A percentile compares a stretch with the other conserved stretches of the same genome.
These are phyloP conservation scores for Microthlaspi erraticum DNA, from an alignment of 345 rosid species.

Conservation along the genomic window DNA sequence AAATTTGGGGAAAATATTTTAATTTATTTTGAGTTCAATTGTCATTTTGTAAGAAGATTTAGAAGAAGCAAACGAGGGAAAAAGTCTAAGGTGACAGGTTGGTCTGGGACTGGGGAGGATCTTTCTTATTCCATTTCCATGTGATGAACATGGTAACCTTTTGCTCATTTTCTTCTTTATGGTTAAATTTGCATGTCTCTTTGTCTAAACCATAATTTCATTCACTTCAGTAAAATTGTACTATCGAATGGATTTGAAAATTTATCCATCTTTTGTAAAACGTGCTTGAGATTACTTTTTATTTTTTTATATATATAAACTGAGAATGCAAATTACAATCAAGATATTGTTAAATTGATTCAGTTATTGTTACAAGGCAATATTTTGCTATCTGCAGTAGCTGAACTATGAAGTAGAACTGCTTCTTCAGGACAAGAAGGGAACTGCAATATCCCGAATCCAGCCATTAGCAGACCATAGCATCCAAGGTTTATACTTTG, in stretches of 20 bases:
- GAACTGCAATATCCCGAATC: conserved; percentile 67
- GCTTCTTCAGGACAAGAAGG: conserved; percentile 79
- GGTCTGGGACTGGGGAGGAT: conserved; percentile 25
- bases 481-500: conserved; percentile 74
- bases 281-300: too few relatives aligned
- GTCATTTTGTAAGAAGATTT: conserved; percentile 35
- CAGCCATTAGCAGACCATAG: conserved; percentile 81
- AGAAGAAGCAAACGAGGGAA: conserved; percentile 27
- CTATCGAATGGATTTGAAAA: background rate
- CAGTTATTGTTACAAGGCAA: background rate
- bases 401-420: conserved; percentile 24
- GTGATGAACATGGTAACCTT: conserved; percentile 43
- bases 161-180: conserved; percentile 9
- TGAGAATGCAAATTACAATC: background rate
- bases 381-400: background rate
- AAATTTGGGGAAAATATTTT: background rate
- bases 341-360: background rate
- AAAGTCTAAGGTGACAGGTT: conserved; percentile 43
- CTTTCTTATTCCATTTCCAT: conserved; percentile 26
- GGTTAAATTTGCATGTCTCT: background rate
- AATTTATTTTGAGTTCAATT: background rate
- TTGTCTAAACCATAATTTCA: conserved; percentile 1
- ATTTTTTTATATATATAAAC: background rate
- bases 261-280: background rate
- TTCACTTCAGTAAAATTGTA: background rate